phyloP scores from a whole-genome alignment of 2,329 filamentous ascomycete species.

The Nannizziopsis arthrosporioides region DNA sequence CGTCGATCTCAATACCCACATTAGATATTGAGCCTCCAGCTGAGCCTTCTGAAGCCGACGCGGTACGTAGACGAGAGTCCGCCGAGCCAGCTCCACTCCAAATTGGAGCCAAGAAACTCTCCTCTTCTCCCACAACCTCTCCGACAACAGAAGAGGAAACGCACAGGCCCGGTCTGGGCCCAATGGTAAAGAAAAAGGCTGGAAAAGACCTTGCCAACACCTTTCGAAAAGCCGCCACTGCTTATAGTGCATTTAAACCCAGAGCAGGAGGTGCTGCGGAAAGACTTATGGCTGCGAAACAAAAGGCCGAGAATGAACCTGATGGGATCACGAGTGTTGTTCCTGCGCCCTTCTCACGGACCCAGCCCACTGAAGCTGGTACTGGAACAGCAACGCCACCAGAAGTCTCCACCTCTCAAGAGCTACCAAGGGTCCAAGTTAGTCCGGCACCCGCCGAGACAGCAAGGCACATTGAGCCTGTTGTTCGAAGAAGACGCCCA shows the following conservation, averaged over 20 bases:
- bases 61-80: constrained; percentile 2
- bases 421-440: constrained; percentile 29
- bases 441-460: constrained; percentile 25
- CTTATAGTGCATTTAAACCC: constrained; percentile 67
- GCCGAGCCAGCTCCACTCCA: constrained; percentile 9
- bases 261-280: constrained; percentile 78
- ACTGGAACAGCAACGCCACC: constrained; percentile 20
- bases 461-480: constrained; percentile 17
- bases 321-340: constrained; percentile 87
- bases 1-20: background rate
- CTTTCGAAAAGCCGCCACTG: constrained; percentile 68
- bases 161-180: constrained; percentile 66
- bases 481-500: constrained; percentile 1
- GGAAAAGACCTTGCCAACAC: constrained; percentile 61
- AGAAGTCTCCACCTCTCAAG: constrained; percentile 3
- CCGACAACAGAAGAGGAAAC: constrained; percentile 33
- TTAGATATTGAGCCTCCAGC: background rate
- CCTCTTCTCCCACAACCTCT: constrained; percentile 1
- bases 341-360: constrained; percentile 53
- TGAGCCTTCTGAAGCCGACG: background rate
- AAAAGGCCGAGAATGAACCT: constrained; percentile 53
- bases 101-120: constrained; percentile 1
- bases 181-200: constrained; percentile 78
- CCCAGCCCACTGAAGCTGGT: constrained; percentile 30
- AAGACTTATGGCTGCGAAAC: constrained; percentile 53